These are phyloP conservation scores for Botryotinia convoluta DNA, from an alignment of 2,329 filamentous ascomycete genomes.

Conservation along the genomic window DNA sequence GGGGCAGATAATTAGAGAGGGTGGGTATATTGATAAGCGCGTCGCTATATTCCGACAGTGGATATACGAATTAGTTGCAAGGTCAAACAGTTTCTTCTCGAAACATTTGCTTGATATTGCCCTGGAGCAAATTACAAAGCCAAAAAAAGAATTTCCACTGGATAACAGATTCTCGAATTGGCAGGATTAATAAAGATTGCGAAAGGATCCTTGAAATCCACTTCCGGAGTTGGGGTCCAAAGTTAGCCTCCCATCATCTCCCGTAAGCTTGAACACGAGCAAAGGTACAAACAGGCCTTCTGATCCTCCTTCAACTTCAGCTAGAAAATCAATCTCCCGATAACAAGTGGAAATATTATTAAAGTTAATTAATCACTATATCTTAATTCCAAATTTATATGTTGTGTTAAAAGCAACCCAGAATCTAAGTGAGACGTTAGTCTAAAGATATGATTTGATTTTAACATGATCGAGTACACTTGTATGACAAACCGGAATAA, in stretches of 20 bases:
- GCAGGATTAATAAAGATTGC: slow-evolving; percentile 10
- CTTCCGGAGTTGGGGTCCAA: slow-evolving; percentile 17
- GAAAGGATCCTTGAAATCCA: neutral
- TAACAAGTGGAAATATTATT: neutral
- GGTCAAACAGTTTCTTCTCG: neutral
- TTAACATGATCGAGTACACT: neutral
- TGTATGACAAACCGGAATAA: neutral
- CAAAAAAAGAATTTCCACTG: neutral
- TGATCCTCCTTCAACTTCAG: slow-evolving; percentile 2
- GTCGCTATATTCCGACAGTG: neutral
- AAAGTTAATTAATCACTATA: neutral
- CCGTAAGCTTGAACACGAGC: slow-evolving; percentile 14
- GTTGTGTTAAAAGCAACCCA: neutral
- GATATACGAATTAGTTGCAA: neutral
- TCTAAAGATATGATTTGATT: neutral
- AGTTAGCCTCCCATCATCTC: neutral
- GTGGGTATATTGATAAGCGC: neutral
- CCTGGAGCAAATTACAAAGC: neutral
- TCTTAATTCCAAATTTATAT: neutral
- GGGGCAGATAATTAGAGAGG: neutral
- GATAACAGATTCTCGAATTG: neutral
- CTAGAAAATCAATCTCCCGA: neutral
- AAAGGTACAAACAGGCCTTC: neutral
- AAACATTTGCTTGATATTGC: neutral
- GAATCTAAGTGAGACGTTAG: neutral